Evolutionary conservation across 2,329 filamentous ascomycete species (phyloP), one percentile per base, ranked within the genome.

Genomic region (Curvularia lunata): DNA sequence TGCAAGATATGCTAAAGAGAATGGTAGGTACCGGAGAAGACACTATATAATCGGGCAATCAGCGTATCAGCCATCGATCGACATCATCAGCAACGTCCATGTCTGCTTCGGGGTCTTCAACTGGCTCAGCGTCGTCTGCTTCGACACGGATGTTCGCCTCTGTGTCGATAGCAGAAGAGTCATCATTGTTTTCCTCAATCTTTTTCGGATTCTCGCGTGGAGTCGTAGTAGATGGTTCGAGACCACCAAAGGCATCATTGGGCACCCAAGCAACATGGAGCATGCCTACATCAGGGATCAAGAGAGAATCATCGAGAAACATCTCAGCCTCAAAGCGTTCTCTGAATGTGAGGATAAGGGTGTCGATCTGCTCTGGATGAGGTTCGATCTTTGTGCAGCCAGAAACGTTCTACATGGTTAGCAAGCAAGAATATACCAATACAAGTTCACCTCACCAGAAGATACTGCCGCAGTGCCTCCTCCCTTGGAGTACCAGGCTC

Each of bases 391-490:
- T 67, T 1, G 77, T 74, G 41, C 74, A 72, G 19, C 80, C 79
- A 28, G 75, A 73, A 34, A 68, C 52, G 52, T 71, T 73, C 74
- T 75, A 50, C 21, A 10, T 21, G 21, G 23, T 66, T 45, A 66
- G 64, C 28, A 34, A 18, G 13, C 8, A 10, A 16, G 10, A 1
- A 23, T 19, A 19, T 21, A 1, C 6, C 6, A 5, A n/a, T 5
- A 12, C 10, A 9, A 10, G 7, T 6, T 34, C 4, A 7, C 56
- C 70, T 61, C 62, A 76, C 75, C 37, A 91, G 81, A 21, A 94
- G 83, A 74, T 89, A 88, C 67, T 91, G 88, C 60, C 89, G 82
- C 42, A 94, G 79, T 27, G 83, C 82, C 75, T 92, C 90, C 63
- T 92, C 88, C 68, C 85, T 86, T 13, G 52, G 45, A 13, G 81